Conservation (phyloP, 805 yeast genomes). For the Spathaspora passalidarum region DNA sequence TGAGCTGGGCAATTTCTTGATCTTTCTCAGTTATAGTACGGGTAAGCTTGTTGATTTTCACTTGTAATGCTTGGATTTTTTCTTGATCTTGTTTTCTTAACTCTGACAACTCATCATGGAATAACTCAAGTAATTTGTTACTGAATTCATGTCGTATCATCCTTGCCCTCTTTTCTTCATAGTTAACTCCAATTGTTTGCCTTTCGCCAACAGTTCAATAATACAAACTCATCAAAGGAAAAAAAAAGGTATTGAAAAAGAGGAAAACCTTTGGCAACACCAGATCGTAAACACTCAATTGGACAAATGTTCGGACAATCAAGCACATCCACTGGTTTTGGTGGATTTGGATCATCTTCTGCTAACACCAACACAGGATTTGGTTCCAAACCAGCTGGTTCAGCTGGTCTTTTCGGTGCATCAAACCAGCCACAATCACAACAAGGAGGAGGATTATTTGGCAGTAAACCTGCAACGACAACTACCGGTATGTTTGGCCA, state of each 20-base stretch:
- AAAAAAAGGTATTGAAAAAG: neutral
- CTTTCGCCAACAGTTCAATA: neutral
- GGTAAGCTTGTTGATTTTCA: neutral
- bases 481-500: slow-evolving; percentile 22
- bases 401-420: slow-evolving; percentile 21
- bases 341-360: neutral
- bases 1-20: neutral
- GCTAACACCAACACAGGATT: neutral
- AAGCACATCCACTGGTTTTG: neutral
- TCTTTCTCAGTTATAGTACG: neutral
- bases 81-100: slow-evolving; percentile 3
- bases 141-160: slow-evolving; percentile 3
- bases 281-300: neutral
- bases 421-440: neutral
- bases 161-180: neutral
- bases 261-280: neutral
- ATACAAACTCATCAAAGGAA: neutral
- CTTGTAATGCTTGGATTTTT: neutral
- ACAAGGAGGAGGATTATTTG: slow-evolving; percentile 14
- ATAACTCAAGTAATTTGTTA: neutral
- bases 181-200: neutral
- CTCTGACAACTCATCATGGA: neutral
- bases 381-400: slow-evolving; percentile 1
- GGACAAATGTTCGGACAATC: slow-evolving; percentile 3
- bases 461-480: slow-evolving; percentile 12